phyloP scores from a whole-genome alignment of 2,329 filamentous ascomycete genomes.

The Alternaria brassicicola region DNA sequence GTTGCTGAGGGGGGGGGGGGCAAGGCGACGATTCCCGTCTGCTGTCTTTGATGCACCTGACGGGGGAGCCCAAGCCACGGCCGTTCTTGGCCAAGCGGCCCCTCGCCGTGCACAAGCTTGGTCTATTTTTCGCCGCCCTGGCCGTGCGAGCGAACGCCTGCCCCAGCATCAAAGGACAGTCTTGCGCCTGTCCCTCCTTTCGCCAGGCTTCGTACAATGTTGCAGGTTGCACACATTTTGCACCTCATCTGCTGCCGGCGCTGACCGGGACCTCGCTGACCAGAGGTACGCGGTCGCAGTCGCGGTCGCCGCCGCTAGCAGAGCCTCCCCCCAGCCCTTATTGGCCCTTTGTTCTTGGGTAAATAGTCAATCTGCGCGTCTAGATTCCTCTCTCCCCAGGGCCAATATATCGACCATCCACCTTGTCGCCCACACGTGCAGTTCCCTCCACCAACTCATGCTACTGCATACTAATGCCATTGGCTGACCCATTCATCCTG shows the following conservation, averaged over 20 bases:
- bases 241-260: slow-evolving; percentile 4
- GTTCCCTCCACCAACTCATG: not conserved
- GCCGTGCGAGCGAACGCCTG: slow-evolving; percentile 11
- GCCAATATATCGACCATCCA: slow-evolving; percentile 24
- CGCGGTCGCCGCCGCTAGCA: slow-evolving; percentile 5
- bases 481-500: not conserved
- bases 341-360: slow-evolving; percentile 14
- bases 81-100: slow-evolving; percentile 19
- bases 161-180: slow-evolving; percentile 2
- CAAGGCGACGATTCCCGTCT: not conserved
- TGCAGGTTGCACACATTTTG: slow-evolving; percentile 1
- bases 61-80: slow-evolving; percentile 5
- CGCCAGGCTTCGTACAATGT: not conserved
- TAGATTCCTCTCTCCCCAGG: slow-evolving; percentile 10
- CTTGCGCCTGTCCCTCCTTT: not conserved
- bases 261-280: slow-evolving; percentile 1
- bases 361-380: slow-evolving; percentile 9
- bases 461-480: not conserved
- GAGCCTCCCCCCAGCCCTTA: not conserved
- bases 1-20: slow-evolving; percentile 3
- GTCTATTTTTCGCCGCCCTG: slow-evolving; percentile 27
- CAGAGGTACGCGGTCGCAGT: slow-evolving; percentile 2
- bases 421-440: slow-evolving; percentile 1
- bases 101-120: slow-evolving; percentile 14
- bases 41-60: slow-evolving; percentile 10